These are phyloP conservation scores for Solanum boliviense DNA, from an alignment of 257 asterid species.

Conservation along the genomic window DNA sequence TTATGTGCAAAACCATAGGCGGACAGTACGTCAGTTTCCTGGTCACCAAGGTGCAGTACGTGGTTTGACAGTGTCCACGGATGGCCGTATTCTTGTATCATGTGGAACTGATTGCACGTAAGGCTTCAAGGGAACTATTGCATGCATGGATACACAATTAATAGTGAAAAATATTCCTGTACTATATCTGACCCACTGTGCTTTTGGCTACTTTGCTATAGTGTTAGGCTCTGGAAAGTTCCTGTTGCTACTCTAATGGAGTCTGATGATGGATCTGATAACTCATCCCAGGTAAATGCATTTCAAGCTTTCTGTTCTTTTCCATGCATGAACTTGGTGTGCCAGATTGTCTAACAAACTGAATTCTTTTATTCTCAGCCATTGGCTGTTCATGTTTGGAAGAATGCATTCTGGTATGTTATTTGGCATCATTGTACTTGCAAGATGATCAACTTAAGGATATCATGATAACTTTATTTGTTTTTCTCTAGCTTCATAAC, in stretches of 20 bases:
- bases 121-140: slow-evolving; percentile 9
- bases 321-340: neutral
- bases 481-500: neutral
- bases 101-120: slow-evolving; percentile 97
- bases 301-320: neutral
- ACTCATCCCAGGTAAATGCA: slow-evolving; percentile 33
- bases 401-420: slow-evolving; percentile 72
- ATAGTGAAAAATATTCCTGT: neutral
- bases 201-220: slow-evolving; percentile 16
- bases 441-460: neutral
- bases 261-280: slow-evolving; percentile 20
- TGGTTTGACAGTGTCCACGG: slow-evolving; percentile 82
- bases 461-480: neutral
- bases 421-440: neutral
- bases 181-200: neutral
- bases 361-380: slow-evolving; percentile 36
- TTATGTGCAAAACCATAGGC: slow-evolving; percentile 23
- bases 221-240: slow-evolving; percentile 88
- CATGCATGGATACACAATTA: neutral
- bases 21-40: slow-evolving; percentile 80
- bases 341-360: neutral
- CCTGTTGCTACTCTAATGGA: slow-evolving; percentile 49
- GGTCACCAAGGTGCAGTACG: slow-evolving; percentile 93
- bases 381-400: slow-evolving; percentile 61
- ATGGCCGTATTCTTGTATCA: slow-evolving; percentile 79